phyloP scores from a whole-genome alignment of 2,329 filamentous ascomycete genomes.

The Thielaviopsis punctulata region DNA sequence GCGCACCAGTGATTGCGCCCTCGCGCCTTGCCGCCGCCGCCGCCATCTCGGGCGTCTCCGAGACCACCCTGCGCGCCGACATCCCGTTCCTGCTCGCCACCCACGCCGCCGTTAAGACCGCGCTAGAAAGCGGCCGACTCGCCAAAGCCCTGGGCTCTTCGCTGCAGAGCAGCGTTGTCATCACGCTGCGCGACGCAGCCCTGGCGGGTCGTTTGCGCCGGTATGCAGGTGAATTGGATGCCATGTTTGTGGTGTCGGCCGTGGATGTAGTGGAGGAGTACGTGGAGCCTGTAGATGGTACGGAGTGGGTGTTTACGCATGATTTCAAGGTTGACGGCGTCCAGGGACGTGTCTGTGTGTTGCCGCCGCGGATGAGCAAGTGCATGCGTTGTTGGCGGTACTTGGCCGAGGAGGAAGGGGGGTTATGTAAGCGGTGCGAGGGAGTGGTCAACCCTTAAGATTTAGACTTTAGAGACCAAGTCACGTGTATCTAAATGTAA shows the following conservation, averaged over 20 bases:
- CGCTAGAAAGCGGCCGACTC: slow-evolving; percentile 54
- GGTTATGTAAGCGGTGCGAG: slow-evolving; percentile 58
- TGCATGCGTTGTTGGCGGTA: slow-evolving; percentile 86
- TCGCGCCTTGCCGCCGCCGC: slow-evolving; percentile 23
- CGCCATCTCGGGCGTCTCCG: slow-evolving; percentile 3
- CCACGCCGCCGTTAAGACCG: slow-evolving; percentile 52
- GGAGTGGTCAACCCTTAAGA: slow-evolving; percentile 31
- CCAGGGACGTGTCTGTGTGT: slow-evolving; percentile 25
- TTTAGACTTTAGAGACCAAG: too few relatives aligned
- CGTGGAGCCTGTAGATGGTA: slow-evolving; percentile 14
- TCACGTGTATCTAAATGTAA: too few relatives aligned
- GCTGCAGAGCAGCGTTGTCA: slow-evolving; percentile 47
- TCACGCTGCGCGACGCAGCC: slow-evolving; percentile 35
- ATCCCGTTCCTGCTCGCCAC: slow-evolving; percentile 34
- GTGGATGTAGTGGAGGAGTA: slow-evolving; percentile 30
- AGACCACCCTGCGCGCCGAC: slow-evolving; percentile 22
- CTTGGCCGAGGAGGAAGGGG: slow-evolving; percentile 46
- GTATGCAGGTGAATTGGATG: slow-evolving; percentile 33
- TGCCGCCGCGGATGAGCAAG: slow-evolving; percentile 42
- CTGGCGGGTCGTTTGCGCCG: slow-evolving; percentile 23
- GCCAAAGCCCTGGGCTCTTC: slow-evolving; percentile 64
- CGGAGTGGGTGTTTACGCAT: slow-evolving; percentile 26
- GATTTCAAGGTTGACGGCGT: slow-evolving; percentile 25
- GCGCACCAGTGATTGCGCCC: slow-evolving; percentile 25
- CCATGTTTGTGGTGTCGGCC: slow-evolving; percentile 52